Base-by-base conservation (phyloP, 257 asterid genomes). In the Eustoma russellianum region DNA sequence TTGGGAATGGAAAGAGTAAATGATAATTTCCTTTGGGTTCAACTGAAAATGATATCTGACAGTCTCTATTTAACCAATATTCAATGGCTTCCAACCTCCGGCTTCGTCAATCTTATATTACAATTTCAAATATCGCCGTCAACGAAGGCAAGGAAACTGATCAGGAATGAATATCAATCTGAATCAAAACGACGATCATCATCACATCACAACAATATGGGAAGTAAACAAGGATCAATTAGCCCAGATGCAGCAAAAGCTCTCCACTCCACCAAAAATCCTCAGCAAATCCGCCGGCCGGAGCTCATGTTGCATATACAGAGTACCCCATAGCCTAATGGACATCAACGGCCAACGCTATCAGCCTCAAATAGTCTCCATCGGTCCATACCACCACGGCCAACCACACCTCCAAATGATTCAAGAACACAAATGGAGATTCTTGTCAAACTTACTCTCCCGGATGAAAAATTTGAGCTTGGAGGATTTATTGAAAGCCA, bases 341-440 rank as follows among this genome's bases (percentile, higher is more conserved):
- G 82, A 86, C 8, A 62, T 78, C 81, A 83, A 83, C 74, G 88
- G 88, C 33, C 72, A 71, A 46, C 61, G 68, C 60, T 86, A 90
- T 48, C 70, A 72, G 35, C 98, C 98, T 5, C 80, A 72, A 33
- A 66, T 86, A 4, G 78, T 82, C 55, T 90, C 98, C 11, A 62
- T 90, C 33, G 98, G 98, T 5, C 98, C 98, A 7, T 90, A 67
- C 75, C 98, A 90, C 72, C 92, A 74, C 59, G 88, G 86, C 56
- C 76, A 78, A 1, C 71, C 78, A 7, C 75, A 70, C 33, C 78
- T 86, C 16, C 50, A 46, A 50, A 82, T 86, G 96, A 81, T 90
- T 65, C 79, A 90, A 41, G 98, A 86, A 60, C 96, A 90, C 60
- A 90, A 90, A 51, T 90, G 98, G 98, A 62, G 98, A 28, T 82